Percentiles rank a stretch among this genome's conserved stretches.
phyloP scores from a whole-genome alignment of 306 rosid genomes.

The Carpinus viminea region DNA sequence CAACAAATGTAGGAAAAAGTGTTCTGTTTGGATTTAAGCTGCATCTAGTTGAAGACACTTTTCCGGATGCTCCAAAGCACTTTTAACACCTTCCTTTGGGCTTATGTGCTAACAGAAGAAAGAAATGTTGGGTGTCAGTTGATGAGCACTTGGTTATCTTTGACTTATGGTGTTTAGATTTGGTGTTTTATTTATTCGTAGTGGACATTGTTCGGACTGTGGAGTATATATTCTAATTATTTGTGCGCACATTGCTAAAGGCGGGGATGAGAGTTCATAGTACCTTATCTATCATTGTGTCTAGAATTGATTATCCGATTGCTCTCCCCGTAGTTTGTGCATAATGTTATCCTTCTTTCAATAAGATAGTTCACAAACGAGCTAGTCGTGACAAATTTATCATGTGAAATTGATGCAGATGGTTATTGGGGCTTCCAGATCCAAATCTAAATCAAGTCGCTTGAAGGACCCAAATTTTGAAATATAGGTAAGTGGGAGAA shows the following conservation, averaged over 20 bases:
- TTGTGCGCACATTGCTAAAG: neutral
- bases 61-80: neutral
- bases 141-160: neutral
- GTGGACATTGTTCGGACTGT: too few relatives aligned
- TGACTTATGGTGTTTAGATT: too few relatives aligned
- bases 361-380: neutral
- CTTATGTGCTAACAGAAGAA: too few relatives aligned
- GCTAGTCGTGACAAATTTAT: too few relatives aligned
- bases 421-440: slow-evolving; percentile 62
- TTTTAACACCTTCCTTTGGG: neutral
- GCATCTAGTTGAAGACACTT: too few relatives aligned
- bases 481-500: slow-evolving; percentile 31
- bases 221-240: too few relatives aligned
- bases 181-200: too few relatives aligned
- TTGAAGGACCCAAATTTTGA: slow-evolving; percentile 34
- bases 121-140: neutral
- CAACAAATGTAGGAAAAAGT: too few relatives aligned
- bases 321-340: neutral
- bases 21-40: too few relatives aligned
- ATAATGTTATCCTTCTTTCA: neutral
- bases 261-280: neutral
- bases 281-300: neutral
- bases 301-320: neutral
- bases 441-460: slow-evolving; percentile 38
- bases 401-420: slow-evolving; percentile 43